Evolutionary conservation across 176 grass and related monocot species (phyloP).

Genomic region (Chrysopogon serrulatus): DNA sequence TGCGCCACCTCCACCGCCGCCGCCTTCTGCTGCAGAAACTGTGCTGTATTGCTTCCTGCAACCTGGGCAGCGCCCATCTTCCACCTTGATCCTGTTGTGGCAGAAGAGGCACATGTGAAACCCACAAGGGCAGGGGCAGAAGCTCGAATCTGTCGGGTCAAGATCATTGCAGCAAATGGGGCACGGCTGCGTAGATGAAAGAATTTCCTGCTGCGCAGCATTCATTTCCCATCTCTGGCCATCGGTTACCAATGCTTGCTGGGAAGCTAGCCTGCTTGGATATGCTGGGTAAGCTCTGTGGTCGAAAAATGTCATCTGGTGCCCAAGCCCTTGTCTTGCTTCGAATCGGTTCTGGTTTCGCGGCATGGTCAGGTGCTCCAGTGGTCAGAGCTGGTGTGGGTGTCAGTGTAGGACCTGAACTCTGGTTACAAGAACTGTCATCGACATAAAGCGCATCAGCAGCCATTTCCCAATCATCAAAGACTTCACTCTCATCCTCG

Average conservation of each 20-base stretch:
- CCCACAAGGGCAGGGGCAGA: conserved; percentile 81
- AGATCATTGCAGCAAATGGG: conserved; percentile 95
- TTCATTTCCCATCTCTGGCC: conserved; percentile 23
- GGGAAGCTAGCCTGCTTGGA: conserved; percentile 77
- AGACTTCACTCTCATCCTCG: conserved; percentile 66
- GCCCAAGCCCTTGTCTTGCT: conserved; percentile 67
- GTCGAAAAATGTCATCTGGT: conserved; percentile 74
- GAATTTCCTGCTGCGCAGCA: conserved; percentile 37
- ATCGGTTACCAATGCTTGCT: conserved; percentile 35
- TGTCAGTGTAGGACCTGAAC: background rate
- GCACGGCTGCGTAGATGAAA: conserved; percentile 54
- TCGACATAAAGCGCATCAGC: conserved; percentile 59
- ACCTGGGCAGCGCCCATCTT: conserved; percentile 82
- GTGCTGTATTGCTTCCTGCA: conserved; percentile 87
- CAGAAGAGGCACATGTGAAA: conserved; percentile 95
- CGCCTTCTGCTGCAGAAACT: conserved; percentile 20
- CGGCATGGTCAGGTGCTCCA: conserved; percentile 1
- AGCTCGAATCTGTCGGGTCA: conserved; percentile 81
- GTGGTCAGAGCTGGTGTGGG: background rate
- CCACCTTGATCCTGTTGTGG: conserved; percentile 88
- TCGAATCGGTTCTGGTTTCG: conserved; percentile 26
- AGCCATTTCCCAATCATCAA: conserved; percentile 98
- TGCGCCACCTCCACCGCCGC: background rate
- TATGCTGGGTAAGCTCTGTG: conserved; percentile 81
- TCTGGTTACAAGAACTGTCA: conserved; percentile 35